Evolutionary conservation across 148 eudicot species (phyloP).

Genomic region (Drosera capensis): DNA sequence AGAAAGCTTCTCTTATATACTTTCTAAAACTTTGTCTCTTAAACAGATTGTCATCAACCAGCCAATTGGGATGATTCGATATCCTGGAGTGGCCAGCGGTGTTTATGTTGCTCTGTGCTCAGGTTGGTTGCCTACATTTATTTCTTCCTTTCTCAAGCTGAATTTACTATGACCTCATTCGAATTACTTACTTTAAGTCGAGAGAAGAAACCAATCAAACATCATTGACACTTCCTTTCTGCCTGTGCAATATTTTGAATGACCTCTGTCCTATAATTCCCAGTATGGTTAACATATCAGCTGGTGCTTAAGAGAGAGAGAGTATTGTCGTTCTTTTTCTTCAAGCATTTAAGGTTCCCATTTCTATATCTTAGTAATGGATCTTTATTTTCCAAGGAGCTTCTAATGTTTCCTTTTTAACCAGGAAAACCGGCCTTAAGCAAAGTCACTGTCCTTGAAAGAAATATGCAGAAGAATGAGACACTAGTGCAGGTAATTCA

Average conservation of each 20-base stretch:
- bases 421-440: constrained; percentile 89
- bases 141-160: neutral
- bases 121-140: constrained; percentile 26
- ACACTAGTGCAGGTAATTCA: constrained; percentile 60
- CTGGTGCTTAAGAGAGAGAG: neutral
- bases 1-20: neutral
- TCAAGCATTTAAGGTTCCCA: no score
- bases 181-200: neutral
- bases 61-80: constrained; percentile 67
- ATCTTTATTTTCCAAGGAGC: neutral
- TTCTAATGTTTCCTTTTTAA: neutral
- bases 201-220: neutral
- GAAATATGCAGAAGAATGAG: constrained; percentile 36
- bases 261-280: neutral
- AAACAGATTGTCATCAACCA: constrained; percentile 59
- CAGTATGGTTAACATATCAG: no score
- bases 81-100: constrained; percentile 91
- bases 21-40: neutral
- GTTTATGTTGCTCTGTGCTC: constrained; percentile 77
- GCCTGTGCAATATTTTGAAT: neutral
- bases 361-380: no score
- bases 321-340: no score
- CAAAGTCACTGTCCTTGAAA: constrained; percentile 65
- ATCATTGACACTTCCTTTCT: neutral
- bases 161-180: neutral